These are phyloP conservation scores for Trichoderma atrobrunneum DNA, from an alignment of 2,329 filamentous ascomycete genomes.

Conservation along the genomic window DNA sequence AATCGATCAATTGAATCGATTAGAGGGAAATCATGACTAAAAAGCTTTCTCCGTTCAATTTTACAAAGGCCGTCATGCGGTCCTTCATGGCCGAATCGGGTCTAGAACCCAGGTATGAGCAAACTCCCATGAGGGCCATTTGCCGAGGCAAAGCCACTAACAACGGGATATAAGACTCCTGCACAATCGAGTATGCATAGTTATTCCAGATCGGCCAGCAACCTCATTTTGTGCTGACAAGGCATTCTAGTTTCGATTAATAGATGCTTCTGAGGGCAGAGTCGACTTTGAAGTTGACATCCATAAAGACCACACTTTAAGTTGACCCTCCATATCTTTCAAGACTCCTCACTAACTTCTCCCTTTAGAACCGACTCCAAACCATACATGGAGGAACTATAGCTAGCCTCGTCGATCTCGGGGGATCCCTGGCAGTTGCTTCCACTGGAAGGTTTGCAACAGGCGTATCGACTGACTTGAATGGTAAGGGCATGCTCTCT, in stretches of 20 bases:
- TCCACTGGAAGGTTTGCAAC: constrained; percentile 62
- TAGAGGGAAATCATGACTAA: constrained; percentile 30
- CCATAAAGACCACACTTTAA: constrained; percentile 69
- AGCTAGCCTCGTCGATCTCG: constrained; percentile 69
- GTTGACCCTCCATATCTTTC: constrained; percentile 21
- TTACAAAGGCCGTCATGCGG: constrained; percentile 54
- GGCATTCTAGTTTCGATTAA: constrained; percentile 59
- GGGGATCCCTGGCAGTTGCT: constrained; percentile 63
- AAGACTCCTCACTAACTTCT: neutral
- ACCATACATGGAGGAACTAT: constrained; percentile 78
- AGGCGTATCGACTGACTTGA: constrained; percentile 64
- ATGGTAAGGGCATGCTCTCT: constrained; percentile 40
- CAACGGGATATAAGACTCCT: constrained; percentile 26
- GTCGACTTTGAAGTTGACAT: constrained; percentile 78
- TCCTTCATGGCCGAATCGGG: constrained; percentile 85
- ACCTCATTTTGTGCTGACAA: neutral
- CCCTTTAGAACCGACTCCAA: constrained; percentile 65
- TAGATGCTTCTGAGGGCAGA: constrained; percentile 60
- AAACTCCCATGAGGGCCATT: neutral
- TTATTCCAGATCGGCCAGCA: neutral
- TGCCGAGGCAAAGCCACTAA: constrained; percentile 4
- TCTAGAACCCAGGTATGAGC: constrained; percentile 75
- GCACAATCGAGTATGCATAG: constrained; percentile 24
- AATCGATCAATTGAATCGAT: neutral
- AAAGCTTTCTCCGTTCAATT: constrained; percentile 34